phyloP scores from a whole-genome alignment of 495 filamentous ascomycete species.

The Bacidia rubella region DNA sequence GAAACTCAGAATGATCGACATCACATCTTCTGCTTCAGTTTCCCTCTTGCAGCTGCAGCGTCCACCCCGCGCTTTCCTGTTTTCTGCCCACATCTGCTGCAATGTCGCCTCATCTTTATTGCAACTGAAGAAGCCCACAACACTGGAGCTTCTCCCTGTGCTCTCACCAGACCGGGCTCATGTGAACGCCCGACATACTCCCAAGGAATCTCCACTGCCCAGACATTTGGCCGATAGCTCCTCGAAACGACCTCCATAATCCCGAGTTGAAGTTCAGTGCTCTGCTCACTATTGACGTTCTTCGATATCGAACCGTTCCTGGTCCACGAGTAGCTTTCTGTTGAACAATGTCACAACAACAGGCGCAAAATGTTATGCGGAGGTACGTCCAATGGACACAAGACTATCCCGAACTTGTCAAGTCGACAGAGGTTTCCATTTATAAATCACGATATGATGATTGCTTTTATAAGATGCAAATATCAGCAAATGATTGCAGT shows the following conservation, averaged over 20 bases:
- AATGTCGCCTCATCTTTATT: background rate
- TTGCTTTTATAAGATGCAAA: conserved; percentile 2
- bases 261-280: too few relatives aligned
- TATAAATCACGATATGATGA: background rate
- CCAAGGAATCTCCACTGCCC: background rate
- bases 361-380: conserved; percentile 56
- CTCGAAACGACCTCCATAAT: background rate
- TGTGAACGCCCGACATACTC: background rate
- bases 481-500: conserved; percentile 2
- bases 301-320: too few relatives aligned
- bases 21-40: background rate
- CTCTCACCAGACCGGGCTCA: background rate
- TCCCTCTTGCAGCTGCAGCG: background rate
- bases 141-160: background rate
- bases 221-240: background rate
- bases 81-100: background rate
- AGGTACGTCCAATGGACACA: conserved; percentile 36
- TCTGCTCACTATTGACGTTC: too few relatives aligned
- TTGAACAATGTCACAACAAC: conserved; percentile 42
- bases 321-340: background rate
- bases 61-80: background rate
- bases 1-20: background rate
- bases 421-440: background rate
- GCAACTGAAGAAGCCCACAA: background rate
- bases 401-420: too few relatives aligned